A percentile compares a stretch with the other conserved stretches of the same genome.
These are phyloP conservation scores for Pyrenophora seminiperda DNA, from an alignment of 2,329 filamentous ascomycete genomes.

Conservation along the genomic window DNA sequence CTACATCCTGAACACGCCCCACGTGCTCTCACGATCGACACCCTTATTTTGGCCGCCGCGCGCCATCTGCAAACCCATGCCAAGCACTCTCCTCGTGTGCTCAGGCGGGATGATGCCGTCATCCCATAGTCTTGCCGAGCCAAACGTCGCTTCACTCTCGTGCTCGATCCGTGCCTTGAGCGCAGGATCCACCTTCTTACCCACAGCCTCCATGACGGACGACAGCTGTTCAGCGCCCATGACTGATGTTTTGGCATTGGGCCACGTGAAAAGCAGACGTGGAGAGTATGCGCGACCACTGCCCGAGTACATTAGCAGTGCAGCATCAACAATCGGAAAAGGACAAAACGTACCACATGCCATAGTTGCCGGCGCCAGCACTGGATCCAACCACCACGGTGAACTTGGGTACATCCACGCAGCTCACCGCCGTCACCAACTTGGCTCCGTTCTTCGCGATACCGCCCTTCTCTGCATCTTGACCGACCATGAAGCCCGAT, in stretches of 20 bases:
- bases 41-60: slow-evolving; percentile 47
- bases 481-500: slow-evolving; percentile 96
- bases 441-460: slow-evolving; percentile 99
- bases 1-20: slow-evolving; percentile 51
- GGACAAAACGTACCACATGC: slow-evolving; percentile 74
- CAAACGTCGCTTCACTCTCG: slow-evolving; percentile 88
- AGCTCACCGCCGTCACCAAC: slow-evolving; percentile 92
- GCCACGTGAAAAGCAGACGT: slow-evolving; percentile 94
- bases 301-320: not conserved
- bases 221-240: slow-evolving; percentile 95
- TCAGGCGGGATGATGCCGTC: slow-evolving; percentile 58
- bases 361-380: slow-evolving; percentile 95
- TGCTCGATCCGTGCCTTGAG: slow-evolving; percentile 83
- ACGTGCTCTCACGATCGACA: slow-evolving; percentile 43
- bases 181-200: slow-evolving; percentile 78
- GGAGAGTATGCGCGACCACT: slow-evolving; percentile 90
- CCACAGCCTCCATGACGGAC: slow-evolving; percentile 93
- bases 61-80: slow-evolving; percentile 55
- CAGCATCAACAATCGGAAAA: not conserved
- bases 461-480: slow-evolving; percentile 87
- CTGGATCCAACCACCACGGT: slow-evolving; percentile 94
- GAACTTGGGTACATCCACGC: slow-evolving; percentile 93
- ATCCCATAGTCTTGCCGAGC: slow-evolving; percentile 86
- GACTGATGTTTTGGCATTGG: slow-evolving; percentile 91
- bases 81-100: slow-evolving; percentile 56